Evolutionary conservation across 2,329 filamentous ascomycete species (phyloP).

Genomic region (Pseudocercospora musae): DNA sequence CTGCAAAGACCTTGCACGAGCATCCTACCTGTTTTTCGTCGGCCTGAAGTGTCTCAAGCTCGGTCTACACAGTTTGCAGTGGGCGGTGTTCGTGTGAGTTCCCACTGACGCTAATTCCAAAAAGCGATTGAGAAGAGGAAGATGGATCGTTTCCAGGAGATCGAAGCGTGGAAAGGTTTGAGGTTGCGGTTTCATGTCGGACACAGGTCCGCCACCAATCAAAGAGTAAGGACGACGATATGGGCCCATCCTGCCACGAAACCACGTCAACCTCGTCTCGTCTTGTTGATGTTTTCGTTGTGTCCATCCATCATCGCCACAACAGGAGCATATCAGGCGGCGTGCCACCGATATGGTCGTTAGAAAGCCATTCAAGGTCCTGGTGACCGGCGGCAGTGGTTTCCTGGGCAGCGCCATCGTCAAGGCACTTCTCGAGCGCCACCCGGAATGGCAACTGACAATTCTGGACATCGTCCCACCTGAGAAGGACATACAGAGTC

Average conservation of each 20-base stretch:
- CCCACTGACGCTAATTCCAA: not conserved
- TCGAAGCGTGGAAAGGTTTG: not conserved
- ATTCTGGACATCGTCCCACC: constrained; percentile 41
- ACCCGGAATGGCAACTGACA: constrained; percentile 40
- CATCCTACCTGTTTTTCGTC: not conserved
- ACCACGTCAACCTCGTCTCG: not conserved
- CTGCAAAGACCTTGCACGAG: not conserved
- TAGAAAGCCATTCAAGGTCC: constrained; percentile 29
- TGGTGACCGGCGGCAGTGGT: constrained; percentile 49
- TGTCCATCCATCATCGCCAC: not conserved
- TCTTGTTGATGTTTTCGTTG: not conserved
- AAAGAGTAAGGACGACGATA: not conserved
- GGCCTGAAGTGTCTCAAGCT: not conserved
- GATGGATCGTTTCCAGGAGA: not conserved
- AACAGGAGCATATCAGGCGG: not conserved
- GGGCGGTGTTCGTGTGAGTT: too few species aligned
- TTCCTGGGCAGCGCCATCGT: constrained; percentile 46
- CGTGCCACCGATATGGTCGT: constrained; percentile 25
- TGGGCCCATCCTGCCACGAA: not conserved
- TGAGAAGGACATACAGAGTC: constrained; percentile 12
- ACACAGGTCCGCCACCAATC: not conserved
- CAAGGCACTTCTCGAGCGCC: constrained; percentile 36
- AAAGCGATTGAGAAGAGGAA: not conserved
- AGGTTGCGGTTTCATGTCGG: constrained; percentile 3
- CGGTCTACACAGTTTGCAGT: not conserved